These are phyloP conservation scores for Xerocomus spinulosus DNA, from an alignment of 768 basidiomycete species.

Conservation along the genomic window DNA sequence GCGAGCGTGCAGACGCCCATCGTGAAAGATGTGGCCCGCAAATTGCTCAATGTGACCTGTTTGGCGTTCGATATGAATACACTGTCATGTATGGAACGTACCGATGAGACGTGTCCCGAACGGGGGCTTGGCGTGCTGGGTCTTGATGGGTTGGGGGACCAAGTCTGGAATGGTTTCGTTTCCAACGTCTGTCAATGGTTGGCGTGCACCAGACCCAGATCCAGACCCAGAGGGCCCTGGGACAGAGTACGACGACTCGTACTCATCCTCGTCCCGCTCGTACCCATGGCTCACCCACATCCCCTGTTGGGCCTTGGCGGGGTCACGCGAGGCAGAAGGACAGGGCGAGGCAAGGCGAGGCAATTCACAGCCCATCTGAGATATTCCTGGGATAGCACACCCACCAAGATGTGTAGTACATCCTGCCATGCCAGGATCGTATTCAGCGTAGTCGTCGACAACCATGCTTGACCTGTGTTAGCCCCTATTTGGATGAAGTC, in stretches of 20 bases:
- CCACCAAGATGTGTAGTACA: not conserved
- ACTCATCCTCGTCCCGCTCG: slow-evolving; percentile 21
- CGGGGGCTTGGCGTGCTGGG: not conserved
- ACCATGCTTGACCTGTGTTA: too few relatives aligned
- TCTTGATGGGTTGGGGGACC: too few relatives aligned
- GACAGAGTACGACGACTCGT: too few relatives aligned
- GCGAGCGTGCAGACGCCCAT: slow-evolving; percentile 16
- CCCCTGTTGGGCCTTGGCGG: not conserved
- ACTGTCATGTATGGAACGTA: not conserved
- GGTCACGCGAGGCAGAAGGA: not conserved
- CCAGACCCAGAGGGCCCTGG: too few relatives aligned
- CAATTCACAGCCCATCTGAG: not conserved
- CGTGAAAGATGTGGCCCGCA: slow-evolving; percentile 18
- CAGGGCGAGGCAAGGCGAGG: not conserved
- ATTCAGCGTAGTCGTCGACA: slow-evolving; percentile 13
- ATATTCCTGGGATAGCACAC: slow-evolving; percentile 13
- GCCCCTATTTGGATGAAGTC: not conserved
- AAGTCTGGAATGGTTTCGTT: not conserved
- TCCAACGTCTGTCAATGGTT: not conserved
- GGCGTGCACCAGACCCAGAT: not conserved
- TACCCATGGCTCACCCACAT: slow-evolving; percentile 12
- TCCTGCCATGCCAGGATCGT: slow-evolving; percentile 25
- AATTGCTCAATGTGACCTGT: slow-evolving; percentile 17
- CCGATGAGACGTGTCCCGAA: slow-evolving; percentile 7
- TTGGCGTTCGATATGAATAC: too few relatives aligned